Percentiles rank a stretch among this genome's conserved stretches.
phyloP scores from a whole-genome alignment of 306 rosid species.

The Vigna reflexopilosa region DNA sequence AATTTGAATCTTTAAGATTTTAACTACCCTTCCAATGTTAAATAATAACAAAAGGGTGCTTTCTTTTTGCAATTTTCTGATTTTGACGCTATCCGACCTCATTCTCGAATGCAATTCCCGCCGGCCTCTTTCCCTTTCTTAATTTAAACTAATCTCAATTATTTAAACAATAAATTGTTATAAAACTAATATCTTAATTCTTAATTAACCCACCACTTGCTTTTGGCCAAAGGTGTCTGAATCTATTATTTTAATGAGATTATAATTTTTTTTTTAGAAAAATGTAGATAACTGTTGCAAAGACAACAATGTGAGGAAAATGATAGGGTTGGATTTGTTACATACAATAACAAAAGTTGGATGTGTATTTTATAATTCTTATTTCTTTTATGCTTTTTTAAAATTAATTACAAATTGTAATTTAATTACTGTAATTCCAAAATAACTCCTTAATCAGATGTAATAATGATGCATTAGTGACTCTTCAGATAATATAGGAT shows the following conservation, averaged over 20 bases:
- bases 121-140: conserved; percentile 42
- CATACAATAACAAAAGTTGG: not conserved
- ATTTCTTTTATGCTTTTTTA: not conserved
- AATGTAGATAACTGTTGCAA: not conserved
- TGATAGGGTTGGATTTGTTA: not conserved
- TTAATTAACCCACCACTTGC: not conserved
- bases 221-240: not conserved
- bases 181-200: not conserved
- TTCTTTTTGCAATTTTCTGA: conserved; percentile 9
- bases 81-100: conserved; percentile 10
- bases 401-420: not conserved
- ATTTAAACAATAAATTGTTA: not conserved
- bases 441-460: not conserved
- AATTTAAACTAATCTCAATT: conserved; percentile 6
- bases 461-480: too few relatives aligned
- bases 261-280: too few relatives aligned
- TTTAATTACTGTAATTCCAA: not conserved
- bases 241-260: not conserved
- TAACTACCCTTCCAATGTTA: conserved; percentile 9
- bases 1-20: conserved; percentile 47
- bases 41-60: not conserved
- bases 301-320: not conserved
- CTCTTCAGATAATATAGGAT: too few relatives aligned
- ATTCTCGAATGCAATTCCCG: conserved; percentile 51
- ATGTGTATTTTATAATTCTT: not conserved